phyloP scores from a whole-genome alignment of 2,329 filamentous ascomycete genomes.

The Eutypa lata region DNA sequence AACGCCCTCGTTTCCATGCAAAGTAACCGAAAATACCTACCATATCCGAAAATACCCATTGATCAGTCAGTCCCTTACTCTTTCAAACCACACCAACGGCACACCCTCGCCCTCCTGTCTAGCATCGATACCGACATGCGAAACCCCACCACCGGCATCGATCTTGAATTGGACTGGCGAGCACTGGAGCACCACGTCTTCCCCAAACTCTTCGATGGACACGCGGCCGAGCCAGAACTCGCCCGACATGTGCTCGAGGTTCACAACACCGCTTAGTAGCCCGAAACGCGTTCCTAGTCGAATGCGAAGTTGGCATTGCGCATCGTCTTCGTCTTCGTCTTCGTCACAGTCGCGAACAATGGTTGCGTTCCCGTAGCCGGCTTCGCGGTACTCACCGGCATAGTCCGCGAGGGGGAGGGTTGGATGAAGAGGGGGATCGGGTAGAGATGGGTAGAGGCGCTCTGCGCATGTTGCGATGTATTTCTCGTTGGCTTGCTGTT shows the following conservation, averaged over 20 bases:
- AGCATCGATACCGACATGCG: constrained; percentile 6
- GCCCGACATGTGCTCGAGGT: constrained; percentile 4
- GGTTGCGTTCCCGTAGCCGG: constrained; percentile 8
- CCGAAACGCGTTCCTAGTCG: background rate
- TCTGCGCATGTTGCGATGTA: constrained; percentile 7
- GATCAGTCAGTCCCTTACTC: background rate
- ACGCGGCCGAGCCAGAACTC: constrained; percentile 6
- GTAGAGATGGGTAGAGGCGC: constrained; percentile 11
- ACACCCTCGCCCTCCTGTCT: constrained; percentile 4
- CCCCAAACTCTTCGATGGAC: background rate
- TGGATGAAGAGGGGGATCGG: constrained; percentile 6
- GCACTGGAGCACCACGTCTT: background rate
- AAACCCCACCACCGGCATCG: constrained; percentile 4
- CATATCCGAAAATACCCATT: no score
- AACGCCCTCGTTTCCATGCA: no score
- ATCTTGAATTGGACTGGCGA: constrained; percentile 7
- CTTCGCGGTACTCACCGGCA: constrained; percentile 7
- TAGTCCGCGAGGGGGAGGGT: constrained; percentile 5
- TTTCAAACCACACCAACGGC: constrained; percentile 10
- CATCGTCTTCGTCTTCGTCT: background rate
- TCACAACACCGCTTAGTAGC: background rate
- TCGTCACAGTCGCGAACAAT: constrained; percentile 4
- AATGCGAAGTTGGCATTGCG: background rate
- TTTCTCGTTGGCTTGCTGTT: background rate
- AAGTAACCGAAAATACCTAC: no score